A percentile compares a stretch with the other conserved stretches of the same genome.
Conservation (phyloP, 192 early-diverging fungal genomes). For the Funneliformis geosporum region DNA sequence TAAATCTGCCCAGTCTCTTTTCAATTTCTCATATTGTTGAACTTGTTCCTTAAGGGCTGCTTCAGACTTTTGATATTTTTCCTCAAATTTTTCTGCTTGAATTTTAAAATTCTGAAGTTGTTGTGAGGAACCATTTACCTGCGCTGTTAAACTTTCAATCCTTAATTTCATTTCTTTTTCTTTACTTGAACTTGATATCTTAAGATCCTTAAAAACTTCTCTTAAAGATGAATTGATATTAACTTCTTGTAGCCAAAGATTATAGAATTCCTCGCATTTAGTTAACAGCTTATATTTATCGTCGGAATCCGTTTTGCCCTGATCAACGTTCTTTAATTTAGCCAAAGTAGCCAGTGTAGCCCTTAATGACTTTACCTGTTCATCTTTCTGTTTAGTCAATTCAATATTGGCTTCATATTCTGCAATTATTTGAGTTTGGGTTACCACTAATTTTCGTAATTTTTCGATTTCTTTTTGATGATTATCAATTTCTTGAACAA, state of each 20-base stretch:
- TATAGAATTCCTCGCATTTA: background rate
- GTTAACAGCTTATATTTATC: background rate
- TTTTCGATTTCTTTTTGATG: constrained; percentile 17
- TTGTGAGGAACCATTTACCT: background rate
- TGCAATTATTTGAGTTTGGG: constrained; percentile 12
- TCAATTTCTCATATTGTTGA: background rate
- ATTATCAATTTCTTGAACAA: background rate
- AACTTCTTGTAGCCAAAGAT: constrained; percentile 14
- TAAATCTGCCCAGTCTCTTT: background rate
- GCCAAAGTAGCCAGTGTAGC: background rate
- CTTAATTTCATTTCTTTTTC: background rate
- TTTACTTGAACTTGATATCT: background rate
- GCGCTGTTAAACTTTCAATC: background rate
- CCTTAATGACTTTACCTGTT: background rate
- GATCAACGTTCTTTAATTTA: background rate
- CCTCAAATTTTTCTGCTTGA: constrained; percentile 3
- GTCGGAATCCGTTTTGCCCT: background rate
- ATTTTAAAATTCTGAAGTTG: constrained; percentile 6
- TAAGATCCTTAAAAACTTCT: background rate
- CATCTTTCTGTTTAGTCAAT: background rate
- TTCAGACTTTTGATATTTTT: background rate
- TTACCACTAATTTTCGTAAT: constrained; percentile 3
- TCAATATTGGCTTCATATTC: constrained; percentile 16
- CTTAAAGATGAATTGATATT: background rate
- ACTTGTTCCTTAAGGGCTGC: background rate